Base-by-base conservation (phyloP, 2,329 filamentous ascomycete species). In the Rhynchosporium secalis region DNA sequence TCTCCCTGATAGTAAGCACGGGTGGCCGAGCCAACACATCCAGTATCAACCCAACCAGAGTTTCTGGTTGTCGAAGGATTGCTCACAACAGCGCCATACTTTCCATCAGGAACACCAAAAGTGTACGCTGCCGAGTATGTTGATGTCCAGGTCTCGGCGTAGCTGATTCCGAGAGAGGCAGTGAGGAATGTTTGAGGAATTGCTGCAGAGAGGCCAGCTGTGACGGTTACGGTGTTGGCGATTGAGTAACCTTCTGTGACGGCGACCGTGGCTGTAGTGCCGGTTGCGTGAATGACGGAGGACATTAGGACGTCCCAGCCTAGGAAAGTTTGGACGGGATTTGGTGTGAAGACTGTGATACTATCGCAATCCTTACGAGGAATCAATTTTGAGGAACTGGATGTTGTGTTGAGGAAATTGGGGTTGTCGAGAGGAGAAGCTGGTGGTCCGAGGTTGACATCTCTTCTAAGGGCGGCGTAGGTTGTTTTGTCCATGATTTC, bases 231-330 rank as follows among this genome's bases (percentile, higher is more conserved):
- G 3, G 65, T 62, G 69, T 78, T 77, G 45, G 68, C 26, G 33
- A 79, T 66, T 4, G 65, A 65, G 68, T 73, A 76, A 12, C 76
- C 77, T n/a, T 69, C 60, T 29, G 69, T 68, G 7, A 75, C 67
- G 2, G 74, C 60, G 9, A 78, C 72, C n/a, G 59, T 63, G 46
- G 74, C 69, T 2, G 55, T 68, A 28, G 67, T 70, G 7, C 70
- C 72, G 8, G 65, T 69, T 7, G 74, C 73, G 54, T 71, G 70
- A 13, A 75, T 66, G 9, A 78, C 72, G 26, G 71, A 69, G 13
- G 76, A 77, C 68, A 77, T 75, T 52, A 68, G 68, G 1, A 75
- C 68, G 60, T 78, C 76, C 76, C 76, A 77, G 67, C 76, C 76
- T 28, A 75, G 68, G 66, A 77, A 78, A 40, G 67, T 68, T 3